Base-by-base conservation (phyloP, 2,329 filamentous ascomycete genomes). In the Ophiostoma novo-ulmi region DNA sequence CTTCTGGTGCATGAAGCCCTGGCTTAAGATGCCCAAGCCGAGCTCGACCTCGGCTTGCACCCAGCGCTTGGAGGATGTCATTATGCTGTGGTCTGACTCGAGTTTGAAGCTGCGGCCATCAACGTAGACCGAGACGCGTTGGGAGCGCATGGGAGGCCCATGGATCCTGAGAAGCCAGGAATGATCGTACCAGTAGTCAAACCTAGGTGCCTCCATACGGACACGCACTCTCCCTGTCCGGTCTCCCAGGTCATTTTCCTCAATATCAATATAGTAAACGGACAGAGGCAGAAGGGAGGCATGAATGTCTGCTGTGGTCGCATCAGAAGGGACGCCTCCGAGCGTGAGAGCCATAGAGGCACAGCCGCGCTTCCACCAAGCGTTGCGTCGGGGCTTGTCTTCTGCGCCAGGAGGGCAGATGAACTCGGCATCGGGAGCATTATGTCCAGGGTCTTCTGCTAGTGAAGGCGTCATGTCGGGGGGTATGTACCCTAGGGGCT, bases 1-100 rank as follows among this genome's bases (percentile, higher is more conserved):
- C 5, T 85, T 82, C 0, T 82, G 79, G 1, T 84, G 75, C 79
- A 88, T 82, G 58, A 87, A 81, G 0, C 91, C 91, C 74, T 93
- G 90, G 22, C 87, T 83, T 1, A 93, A 75, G 0, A 79, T 80
- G 1, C 77, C 75, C 2, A 85, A 80, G 1, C 77, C 75, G 1
- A 88, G 73, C 20, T 76, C 80, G 77, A 85, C 78, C 26, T 76
- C 76, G 31, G 76, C 72, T 1, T 78, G 78, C 63, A 73, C 71
- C 61, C 66, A 69, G 41, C 65, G 69, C 14, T 70, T 64, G 17
- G 74, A 66, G 0, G 75, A 73, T 11, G 73, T 75, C 58, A 68
- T 36, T 26, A 72, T 73, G 26, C 61, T 68, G 14, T 72, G 38
- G 5, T 72, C 69, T 1, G 55, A 44, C 7, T 26, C 14, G 3